A percentile compares a stretch with the other conserved stretches of the same genome.
Evolutionary conservation across 305 asterid genomes (phyloP).

Genomic region (Fraxinus xanthoxyloides): DNA sequence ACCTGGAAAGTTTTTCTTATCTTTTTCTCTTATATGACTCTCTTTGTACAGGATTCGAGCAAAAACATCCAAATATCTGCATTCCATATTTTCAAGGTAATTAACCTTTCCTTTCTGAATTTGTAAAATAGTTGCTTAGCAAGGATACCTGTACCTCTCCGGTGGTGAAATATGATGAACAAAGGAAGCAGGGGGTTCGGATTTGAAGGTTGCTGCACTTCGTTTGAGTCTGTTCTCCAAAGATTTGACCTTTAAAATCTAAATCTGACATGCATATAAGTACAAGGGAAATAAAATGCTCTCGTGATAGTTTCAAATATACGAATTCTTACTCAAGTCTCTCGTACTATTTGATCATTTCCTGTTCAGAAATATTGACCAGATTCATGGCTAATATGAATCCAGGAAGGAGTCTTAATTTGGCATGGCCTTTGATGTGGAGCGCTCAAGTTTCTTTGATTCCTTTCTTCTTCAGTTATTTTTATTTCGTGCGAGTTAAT

Average conservation of each 20-base stretch:
- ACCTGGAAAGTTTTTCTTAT: conserved; percentile 2
- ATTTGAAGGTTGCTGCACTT: background rate
- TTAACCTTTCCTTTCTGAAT: conserved; percentile 12
- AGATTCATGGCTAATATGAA: background rate
- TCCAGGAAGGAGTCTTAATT: background rate
- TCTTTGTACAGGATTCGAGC: conserved; percentile 76
- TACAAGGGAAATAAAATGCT: background rate
- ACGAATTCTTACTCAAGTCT: background rate
- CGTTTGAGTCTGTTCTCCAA: background rate
- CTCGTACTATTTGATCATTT: background rate
- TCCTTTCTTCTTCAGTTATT: background rate
- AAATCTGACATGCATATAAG: background rate
- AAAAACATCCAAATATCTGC: conserved; percentile 91
- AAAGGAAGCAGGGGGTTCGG: background rate
- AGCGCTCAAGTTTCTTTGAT: background rate
- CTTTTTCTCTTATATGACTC: conserved; percentile 15
- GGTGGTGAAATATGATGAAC: conserved; percentile 9
- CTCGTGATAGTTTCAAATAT: background rate
- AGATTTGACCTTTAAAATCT: background rate
- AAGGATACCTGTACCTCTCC: background rate
- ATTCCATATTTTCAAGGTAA: conserved; percentile 96
- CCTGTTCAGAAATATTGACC: background rate
- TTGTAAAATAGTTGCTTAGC: background rate
- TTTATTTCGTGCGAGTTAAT: background rate
- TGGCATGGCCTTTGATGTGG: background rate